phyloP scores from a whole-genome alignment of 371 early-diverging fungal genomes.

The Apophysomyces elegans region DNA sequence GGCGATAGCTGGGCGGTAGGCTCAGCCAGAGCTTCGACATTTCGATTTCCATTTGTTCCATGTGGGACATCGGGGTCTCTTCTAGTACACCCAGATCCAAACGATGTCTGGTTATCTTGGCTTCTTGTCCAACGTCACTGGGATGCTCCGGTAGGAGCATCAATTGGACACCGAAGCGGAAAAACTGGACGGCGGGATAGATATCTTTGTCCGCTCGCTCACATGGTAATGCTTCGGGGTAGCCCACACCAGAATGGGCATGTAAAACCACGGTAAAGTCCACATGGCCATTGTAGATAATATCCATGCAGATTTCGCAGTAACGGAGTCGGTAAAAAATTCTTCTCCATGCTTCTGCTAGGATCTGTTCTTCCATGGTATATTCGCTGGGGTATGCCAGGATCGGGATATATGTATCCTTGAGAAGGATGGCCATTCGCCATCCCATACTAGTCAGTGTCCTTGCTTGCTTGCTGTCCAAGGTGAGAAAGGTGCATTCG shows the following conservation, averaged over 20 bases:
- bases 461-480: constrained; percentile 40
- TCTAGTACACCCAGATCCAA: constrained; percentile 32
- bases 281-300: constrained; percentile 30
- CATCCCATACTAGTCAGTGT: constrained; percentile 38
- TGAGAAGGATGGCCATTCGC: constrained; percentile 39
- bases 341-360: constrained; percentile 49
- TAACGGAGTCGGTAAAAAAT: constrained; percentile 40
- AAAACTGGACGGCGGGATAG: constrained; percentile 12
- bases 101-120: constrained; percentile 25
- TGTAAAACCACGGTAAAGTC: constrained; percentile 30
- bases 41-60: constrained; percentile 38
- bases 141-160: not conserved
- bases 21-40: constrained; percentile 38
- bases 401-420: constrained; percentile 24
- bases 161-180: not conserved
- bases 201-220: constrained; percentile 19
- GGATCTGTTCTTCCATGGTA: constrained; percentile 6
- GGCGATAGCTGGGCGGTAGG: constrained; percentile 27
- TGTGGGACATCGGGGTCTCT: constrained; percentile 20
- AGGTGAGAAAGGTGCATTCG: constrained; percentile 27
- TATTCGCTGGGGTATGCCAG: constrained; percentile 2
- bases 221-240: constrained; percentile 30
- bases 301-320: constrained; percentile 32
- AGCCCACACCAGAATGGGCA: constrained; percentile 39
- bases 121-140: not conserved